Conservation (phyloP, 2,329 filamentous ascomycete species). For the Aphanoascus verrucosus region DNA sequence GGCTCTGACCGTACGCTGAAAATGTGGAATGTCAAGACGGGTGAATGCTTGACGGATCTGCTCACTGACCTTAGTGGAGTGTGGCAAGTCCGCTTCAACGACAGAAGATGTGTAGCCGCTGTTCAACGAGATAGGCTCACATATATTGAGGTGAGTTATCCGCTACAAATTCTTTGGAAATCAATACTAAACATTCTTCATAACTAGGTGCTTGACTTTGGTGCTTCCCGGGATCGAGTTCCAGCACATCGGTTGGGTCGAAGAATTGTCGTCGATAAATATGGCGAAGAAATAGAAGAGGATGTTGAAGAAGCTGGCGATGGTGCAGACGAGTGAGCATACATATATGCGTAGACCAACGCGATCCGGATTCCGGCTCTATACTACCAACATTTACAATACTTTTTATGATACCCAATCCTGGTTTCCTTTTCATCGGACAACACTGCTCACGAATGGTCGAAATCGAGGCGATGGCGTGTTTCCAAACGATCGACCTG, state of each 20-base stretch:
- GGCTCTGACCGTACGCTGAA: conserved; percentile 92
- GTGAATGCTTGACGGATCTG: conserved; percentile 84
- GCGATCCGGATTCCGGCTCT: neutral
- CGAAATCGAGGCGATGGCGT: neutral
- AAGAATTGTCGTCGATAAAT: conserved; percentile 49
- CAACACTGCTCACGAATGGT: neutral
- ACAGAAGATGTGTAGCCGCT: conserved; percentile 85
- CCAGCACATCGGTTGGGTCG: conserved; percentile 65
- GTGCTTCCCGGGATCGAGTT: conserved; percentile 79
- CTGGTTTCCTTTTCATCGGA: neutral
- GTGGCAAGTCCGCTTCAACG: conserved; percentile 98
- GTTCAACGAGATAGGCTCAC: conserved; percentile 88
- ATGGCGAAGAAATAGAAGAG: conserved; percentile 30
- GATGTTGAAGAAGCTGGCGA: conserved; percentile 25
- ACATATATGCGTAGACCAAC: conserved; percentile 9
- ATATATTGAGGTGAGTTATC: conserved; percentile 75
- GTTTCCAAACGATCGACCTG: neutral
- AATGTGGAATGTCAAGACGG: conserved; percentile 94
- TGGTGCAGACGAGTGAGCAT: conserved; percentile 14
- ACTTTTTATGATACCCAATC: conserved; percentile 8
- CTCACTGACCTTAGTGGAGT: conserved; percentile 91
- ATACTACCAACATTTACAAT: neutral
- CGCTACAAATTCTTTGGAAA: conserved; percentile 5
- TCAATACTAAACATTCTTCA: conserved; percentile 8
- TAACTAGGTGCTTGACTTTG: conserved; percentile 85